These are phyloP conservation scores for Botrytis medusae DNA, from an alignment of 2,329 filamentous ascomycete species.

Conservation along the genomic window DNA sequence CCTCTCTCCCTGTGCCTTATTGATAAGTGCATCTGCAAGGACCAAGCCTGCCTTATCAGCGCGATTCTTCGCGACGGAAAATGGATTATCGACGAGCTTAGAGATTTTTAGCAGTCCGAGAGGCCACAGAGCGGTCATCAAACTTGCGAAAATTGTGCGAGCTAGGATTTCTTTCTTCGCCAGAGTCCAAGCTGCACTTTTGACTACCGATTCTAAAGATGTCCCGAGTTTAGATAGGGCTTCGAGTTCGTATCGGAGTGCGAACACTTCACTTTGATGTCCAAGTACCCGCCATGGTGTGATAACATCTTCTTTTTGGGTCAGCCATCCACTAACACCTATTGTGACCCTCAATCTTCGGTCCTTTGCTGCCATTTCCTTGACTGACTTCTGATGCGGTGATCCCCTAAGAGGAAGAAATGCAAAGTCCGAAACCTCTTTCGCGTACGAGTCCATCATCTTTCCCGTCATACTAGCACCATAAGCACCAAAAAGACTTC, in stretches of 20 bases:
- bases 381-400: conserved; percentile 43
- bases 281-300: conserved; percentile 78
- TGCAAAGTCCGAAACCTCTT: conserved; percentile 85
- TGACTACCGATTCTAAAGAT: conserved; percentile 74
- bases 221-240: conserved; percentile 74
- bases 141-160: conserved; percentile 60
- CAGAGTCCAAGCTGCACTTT: conserved; percentile 75
- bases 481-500: conserved; percentile 89
- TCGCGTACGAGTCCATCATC: conserved; percentile 84
- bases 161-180: conserved; percentile 68
- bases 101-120: conserved; percentile 65
- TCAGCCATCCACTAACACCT: conserved; percentile 79
- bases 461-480: conserved; percentile 78
- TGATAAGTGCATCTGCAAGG: conserved; percentile 79
- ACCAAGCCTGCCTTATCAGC: conserved; percentile 79
- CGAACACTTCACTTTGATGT: conserved; percentile 73
- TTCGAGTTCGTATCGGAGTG: conserved; percentile 79
- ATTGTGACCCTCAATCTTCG: conserved; percentile 79
- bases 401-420: conserved; percentile 71
- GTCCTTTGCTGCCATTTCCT: conserved; percentile 48
- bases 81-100: conserved; percentile 76
- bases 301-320: conserved; percentile 67
- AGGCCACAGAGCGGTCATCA: conserved; percentile 70
- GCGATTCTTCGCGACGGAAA: conserved; percentile 71
- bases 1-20: conserved; percentile 77